Evolutionary conservation across 345 rosid species (phyloP), one percentile per base, ranked within the genome.

Genomic region (Pistacia atlantica): DNA sequence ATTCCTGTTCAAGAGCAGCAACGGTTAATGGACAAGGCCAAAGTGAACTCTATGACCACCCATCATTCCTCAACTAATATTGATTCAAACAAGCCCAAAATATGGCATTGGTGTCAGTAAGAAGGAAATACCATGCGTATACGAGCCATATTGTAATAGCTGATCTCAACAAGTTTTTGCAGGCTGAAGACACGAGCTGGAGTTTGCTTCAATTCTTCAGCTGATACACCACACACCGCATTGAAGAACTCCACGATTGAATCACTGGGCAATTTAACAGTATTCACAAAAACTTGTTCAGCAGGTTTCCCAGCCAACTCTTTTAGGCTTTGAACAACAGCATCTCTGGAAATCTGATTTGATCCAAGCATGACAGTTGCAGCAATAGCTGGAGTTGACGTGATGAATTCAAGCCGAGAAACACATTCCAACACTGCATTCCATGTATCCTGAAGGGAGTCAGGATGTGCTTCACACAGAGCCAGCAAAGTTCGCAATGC

Each of bases 171-270:
- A 78, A 96, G 97, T 82, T 96, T 96, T 84, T 96, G 99, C 89
- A 96, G 82, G 86, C 99, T 93, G 90, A 92, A 96, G 79, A 96
- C 98, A 66, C 99, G 97, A 73, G 99, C 97, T 82, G 99, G 99
- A 75, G 87, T 88, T 88, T 96, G 99, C 85, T 86, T 96, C 70
- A 96, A 82, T 77, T 96, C 99, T 85, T 96, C 99, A 64, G 97
- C 98, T 35, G 99, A 96, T 48, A 96, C 98, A 70, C 95, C 95
- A 80, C 99, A 92, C 4, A 96, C 90, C 74, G 99, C 99, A 87
- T 88, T 93, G 81, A 96, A 92, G 85, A 96, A 96, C 85, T 96
- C 99, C 85, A 93, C 97, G 72, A 93, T 83, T 37, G 95, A 86
- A 81, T 90, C 97, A 82, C 99, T 93, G 45, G 99, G 97, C 65